These are phyloP conservation scores for Aulographum hederae DNA, from an alignment of 2,329 filamentous ascomycete genomes.

Conservation along the genomic window DNA sequence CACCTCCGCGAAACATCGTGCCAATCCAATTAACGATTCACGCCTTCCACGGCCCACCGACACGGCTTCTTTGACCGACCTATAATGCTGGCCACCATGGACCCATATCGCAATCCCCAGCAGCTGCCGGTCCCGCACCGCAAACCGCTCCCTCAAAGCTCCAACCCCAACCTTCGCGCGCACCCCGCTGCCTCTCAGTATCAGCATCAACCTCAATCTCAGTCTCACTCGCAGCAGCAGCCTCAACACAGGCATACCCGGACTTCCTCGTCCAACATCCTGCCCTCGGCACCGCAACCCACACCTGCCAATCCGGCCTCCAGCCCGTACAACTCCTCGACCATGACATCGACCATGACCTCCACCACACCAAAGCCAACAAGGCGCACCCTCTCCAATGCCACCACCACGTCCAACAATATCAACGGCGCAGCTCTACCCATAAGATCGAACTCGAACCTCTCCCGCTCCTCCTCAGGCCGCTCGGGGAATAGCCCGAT, in stretches of 20 bases:
- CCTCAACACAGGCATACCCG: constrained; percentile 15
- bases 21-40: too few relatives aligned
- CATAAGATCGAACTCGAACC: constrained; percentile 7
- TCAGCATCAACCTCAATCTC: background rate
- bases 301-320: constrained; percentile 8
- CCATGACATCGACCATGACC: constrained; percentile 12
- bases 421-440: constrained; percentile 27
- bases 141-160: constrained; percentile 1
- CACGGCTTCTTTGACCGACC: too few relatives aligned
- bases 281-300: constrained; percentile 13
- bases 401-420: constrained; percentile 49
- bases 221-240: background rate
- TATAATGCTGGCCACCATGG: too few relatives aligned
- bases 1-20: too few relatives aligned
- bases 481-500: constrained; percentile 55
- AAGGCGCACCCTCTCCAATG: constrained; percentile 46
- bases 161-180: background rate
- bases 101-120: too few relatives aligned
- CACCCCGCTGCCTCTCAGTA: background rate
- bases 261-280: constrained; percentile 19
- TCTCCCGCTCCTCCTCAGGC: constrained; percentile 28
- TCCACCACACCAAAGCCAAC: constrained; percentile 12
- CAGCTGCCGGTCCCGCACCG: constrained; percentile 1
- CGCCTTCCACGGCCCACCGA: too few relatives aligned
- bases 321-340: constrained; percentile 11